Percentiles rank a stretch among this genome's conserved stretches.
Evolutionary conservation across 2,329 filamentous ascomycete species (phyloP).

Genomic region (Colletotrichum acutatum): DNA sequence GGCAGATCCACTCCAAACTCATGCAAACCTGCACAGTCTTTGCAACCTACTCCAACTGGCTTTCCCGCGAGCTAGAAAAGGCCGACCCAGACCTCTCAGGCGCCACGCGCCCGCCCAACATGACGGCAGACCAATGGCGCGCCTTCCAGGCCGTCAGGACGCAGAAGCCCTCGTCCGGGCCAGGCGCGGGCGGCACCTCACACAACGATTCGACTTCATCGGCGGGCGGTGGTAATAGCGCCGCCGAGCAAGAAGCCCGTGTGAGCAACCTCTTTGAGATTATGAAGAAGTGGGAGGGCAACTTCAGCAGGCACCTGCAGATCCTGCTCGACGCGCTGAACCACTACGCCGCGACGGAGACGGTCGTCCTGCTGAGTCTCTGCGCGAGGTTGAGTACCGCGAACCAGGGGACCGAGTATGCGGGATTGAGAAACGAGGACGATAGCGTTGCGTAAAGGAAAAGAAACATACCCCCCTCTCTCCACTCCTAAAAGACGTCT

Average conservation of each 20-base stretch:
- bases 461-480: too few species aligned
- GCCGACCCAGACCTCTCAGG: constrained; percentile 82
- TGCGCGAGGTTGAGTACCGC: constrained; percentile 86
- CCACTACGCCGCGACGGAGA: constrained; percentile 97
- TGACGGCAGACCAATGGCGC: constrained; percentile 71
- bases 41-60: constrained; percentile 86
- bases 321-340: constrained; percentile 95
- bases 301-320: constrained; percentile 91
- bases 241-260: constrained; percentile 53
- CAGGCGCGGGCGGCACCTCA: constrained; percentile 37
- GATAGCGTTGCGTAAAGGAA: constrained; percentile 47
- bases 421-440: constrained; percentile 69
- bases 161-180: constrained; percentile 46
- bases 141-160: constrained; percentile 63
- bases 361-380: constrained; percentile 89
- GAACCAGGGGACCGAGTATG: constrained; percentile 78
- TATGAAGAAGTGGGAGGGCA: constrained; percentile 90
- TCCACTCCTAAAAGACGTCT: background rate
- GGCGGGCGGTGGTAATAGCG: constrained; percentile 39
- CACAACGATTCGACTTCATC: constrained; percentile 47
- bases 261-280: constrained; percentile 87
- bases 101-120: constrained; percentile 65
- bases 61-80: constrained; percentile 85
- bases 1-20: constrained; percentile 93
- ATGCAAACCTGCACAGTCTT: constrained; percentile 97